These are phyloP conservation scores for Tulasnella sp. DNA, from an alignment of 768 basidiomycete genomes.

Conservation along the genomic window DNA sequence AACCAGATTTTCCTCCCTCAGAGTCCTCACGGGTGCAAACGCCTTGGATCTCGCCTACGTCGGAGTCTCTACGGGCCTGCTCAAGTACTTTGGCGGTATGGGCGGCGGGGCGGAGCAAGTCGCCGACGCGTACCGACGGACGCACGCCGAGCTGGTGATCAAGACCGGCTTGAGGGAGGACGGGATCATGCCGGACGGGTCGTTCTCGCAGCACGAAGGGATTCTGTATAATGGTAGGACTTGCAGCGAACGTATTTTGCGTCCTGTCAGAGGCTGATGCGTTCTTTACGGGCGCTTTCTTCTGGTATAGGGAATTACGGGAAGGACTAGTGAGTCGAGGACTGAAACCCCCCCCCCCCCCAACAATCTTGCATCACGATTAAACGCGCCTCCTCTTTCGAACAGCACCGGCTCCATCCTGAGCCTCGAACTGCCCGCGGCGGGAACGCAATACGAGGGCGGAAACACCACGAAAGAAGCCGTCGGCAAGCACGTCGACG, in stretches of 20 bases:
- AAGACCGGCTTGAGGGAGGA: slow-evolving; percentile 47
- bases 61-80: slow-evolving; percentile 31
- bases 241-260: too few species aligned
- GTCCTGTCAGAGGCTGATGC: too few species aligned
- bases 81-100: slow-evolving; percentile 26
- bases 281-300: too few species aligned
- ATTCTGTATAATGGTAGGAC: slow-evolving; percentile 74
- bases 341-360: too few species aligned
- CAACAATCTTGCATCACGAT: too few species aligned
- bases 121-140: slow-evolving; percentile 53
- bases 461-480: too few species aligned
- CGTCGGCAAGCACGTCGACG: too few species aligned
- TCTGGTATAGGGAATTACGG: slow-evolving; percentile 63
- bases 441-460: too few species aligned
- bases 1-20: not conserved
- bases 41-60: slow-evolving; percentile 35
- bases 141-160: slow-evolving; percentile 60
- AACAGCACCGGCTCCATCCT: too few species aligned
- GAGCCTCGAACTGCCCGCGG: too few species aligned
- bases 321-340: slow-evolving; percentile 52
- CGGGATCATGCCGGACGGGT: slow-evolving; percentile 57
- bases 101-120: slow-evolving; percentile 42
- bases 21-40: slow-evolving; percentile 34
- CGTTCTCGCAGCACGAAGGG: slow-evolving; percentile 60
- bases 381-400: too few species aligned